Evolutionary conservation across 2,329 filamentous ascomycete species (phyloP).

Genomic region (Podosphaera xanthii): DNA sequence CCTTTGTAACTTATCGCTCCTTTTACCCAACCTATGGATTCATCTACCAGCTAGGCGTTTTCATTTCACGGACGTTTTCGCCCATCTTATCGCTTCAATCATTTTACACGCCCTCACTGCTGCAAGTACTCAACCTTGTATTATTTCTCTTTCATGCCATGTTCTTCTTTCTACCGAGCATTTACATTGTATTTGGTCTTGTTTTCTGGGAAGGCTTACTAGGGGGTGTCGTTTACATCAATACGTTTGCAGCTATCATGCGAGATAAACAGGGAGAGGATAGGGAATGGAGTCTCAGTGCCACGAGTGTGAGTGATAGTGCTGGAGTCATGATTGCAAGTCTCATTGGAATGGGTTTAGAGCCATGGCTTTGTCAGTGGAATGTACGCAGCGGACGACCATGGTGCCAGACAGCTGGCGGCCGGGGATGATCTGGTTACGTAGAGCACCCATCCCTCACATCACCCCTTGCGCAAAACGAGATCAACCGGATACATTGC

Average conservation of each 20-base stretch:
- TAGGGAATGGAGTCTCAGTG: slow-evolving; percentile 74
- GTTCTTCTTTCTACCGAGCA: slow-evolving; percentile 58
- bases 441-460: neutral
- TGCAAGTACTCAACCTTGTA: slow-evolving; percentile 60
- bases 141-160: slow-evolving; percentile 57
- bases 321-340: slow-evolving; percentile 77
- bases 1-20: slow-evolving; percentile 58
- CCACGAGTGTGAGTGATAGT: slow-evolving; percentile 80
- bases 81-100: slow-evolving; percentile 64
- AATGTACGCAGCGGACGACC: slow-evolving; percentile 62
- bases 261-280: slow-evolving; percentile 48
- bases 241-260: slow-evolving; percentile 85
- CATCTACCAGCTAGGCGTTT: slow-evolving; percentile 86
- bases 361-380: slow-evolving; percentile 61
- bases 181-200: slow-evolving; percentile 66
- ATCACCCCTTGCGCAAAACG: neutral
- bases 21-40: slow-evolving; percentile 94
- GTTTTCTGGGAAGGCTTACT: slow-evolving; percentile 89
- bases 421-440: neutral
- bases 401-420: slow-evolving; percentile 29
- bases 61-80: slow-evolving; percentile 76
- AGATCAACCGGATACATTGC: too few relatives aligned
- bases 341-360: slow-evolving; percentile 60
- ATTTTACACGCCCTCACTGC: slow-evolving; percentile 59
- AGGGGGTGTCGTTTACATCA: slow-evolving; percentile 83